Conservation (phyloP, 768 basidiomycete species). For the Terana coerulea region DNA sequence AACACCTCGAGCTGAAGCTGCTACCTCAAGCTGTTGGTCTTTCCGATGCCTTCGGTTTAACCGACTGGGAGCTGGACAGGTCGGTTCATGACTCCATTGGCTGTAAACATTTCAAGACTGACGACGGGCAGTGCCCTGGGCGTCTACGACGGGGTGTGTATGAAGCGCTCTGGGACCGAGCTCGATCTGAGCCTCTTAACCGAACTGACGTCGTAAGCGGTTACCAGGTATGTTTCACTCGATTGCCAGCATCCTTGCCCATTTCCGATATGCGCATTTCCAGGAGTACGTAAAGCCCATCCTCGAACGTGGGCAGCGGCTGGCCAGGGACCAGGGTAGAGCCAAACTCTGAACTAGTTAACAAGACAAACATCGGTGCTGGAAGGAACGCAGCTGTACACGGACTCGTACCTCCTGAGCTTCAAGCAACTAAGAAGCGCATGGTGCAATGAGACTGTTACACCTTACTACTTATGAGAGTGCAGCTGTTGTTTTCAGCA, state of each 20-base stretch:
- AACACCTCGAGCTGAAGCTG: slow-evolving; percentile 44
- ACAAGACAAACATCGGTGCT: background rate
- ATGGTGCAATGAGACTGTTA: no score
- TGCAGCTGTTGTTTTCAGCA: no score
- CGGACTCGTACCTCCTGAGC: no score
- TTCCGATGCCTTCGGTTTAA: slow-evolving; percentile 70
- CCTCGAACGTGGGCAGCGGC: slow-evolving; percentile 41
- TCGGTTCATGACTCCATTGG: slow-evolving; percentile 20
- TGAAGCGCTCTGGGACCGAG: slow-evolving; percentile 59
- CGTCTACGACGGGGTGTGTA: slow-evolving; percentile 62
- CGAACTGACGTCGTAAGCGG: slow-evolving; percentile 45
- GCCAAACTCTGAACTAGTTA: slow-evolving; percentile 30
- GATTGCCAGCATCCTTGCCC: background rate
- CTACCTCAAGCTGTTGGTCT: slow-evolving; percentile 65
- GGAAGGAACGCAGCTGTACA: no score
- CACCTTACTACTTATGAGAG: no score
- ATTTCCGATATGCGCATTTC: background rate
- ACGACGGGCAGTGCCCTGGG: slow-evolving; percentile 52
- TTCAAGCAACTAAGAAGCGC: no score
- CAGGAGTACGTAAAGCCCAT: slow-evolving; percentile 51
- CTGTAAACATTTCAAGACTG: background rate
- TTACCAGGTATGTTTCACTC: slow-evolving; percentile 43
- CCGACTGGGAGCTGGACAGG: slow-evolving; percentile 75
- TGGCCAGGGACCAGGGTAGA: slow-evolving; percentile 24
- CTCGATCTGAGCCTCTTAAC: slow-evolving; percentile 59